phyloP scores from a whole-genome alignment of 805 yeast species.

The Candida patagonica region DNA sequence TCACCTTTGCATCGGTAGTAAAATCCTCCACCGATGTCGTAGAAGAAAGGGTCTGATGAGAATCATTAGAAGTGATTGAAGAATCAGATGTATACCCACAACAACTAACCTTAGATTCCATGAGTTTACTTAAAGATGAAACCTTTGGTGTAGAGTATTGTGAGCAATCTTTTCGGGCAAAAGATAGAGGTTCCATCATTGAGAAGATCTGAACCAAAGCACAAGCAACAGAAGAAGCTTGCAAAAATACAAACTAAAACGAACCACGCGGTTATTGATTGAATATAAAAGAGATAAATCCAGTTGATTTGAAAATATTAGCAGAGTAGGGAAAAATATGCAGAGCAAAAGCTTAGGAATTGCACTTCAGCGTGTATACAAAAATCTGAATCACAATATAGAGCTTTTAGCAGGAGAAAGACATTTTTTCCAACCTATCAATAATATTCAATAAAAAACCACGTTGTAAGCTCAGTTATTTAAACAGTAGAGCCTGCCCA shows the following conservation, averaged over 20 bases:
- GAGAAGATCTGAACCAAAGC: conserved; percentile 2
- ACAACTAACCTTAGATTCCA: neutral
- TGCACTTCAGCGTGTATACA: too few species aligned
- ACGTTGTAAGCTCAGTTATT: too few species aligned
- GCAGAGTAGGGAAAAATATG: too few species aligned
- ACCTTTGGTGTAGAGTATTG: neutral
- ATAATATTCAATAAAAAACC: too few species aligned
- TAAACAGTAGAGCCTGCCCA: too few species aligned
- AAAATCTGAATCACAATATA: too few species aligned
- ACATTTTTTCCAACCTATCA: too few species aligned
- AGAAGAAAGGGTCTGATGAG: neutral
- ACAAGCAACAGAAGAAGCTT: neutral
- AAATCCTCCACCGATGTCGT: neutral
- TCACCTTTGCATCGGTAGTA: too few species aligned
- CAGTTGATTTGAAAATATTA: too few species aligned
- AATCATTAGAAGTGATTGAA: neutral
- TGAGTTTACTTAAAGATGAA: neutral
- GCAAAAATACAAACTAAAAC: neutral
- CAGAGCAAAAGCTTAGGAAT: too few species aligned
- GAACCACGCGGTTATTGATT: neutral
- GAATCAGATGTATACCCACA: neutral
- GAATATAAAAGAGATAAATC: too few species aligned
- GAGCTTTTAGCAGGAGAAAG: too few species aligned
- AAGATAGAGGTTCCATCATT: neutral
- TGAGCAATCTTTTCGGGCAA: conserved; percentile 1